These are phyloP conservation scores for Metschnikowia drakensbergensis DNA, from an alignment of 805 yeast species.

Conservation along the genomic window DNA sequence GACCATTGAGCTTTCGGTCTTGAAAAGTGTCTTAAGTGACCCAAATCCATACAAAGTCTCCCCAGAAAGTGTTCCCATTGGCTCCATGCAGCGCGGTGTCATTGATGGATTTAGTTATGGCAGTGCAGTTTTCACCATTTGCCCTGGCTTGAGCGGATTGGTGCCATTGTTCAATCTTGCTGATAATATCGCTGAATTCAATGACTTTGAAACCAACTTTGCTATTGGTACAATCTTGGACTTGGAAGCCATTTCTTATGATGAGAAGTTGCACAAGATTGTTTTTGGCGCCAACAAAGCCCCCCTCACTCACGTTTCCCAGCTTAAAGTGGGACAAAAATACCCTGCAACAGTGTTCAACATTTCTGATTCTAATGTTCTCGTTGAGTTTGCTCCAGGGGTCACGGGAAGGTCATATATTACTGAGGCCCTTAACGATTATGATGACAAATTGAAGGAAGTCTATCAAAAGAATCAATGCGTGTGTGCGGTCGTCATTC, in stretches of 20 bases:
- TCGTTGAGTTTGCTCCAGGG: slow-evolving; percentile 65
- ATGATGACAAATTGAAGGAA: slow-evolving; percentile 48
- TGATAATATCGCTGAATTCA: slow-evolving; percentile 46
- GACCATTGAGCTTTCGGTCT: slow-evolving; percentile 60
- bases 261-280: slow-evolving; percentile 49
- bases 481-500: slow-evolving; percentile 53
- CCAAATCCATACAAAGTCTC: slow-evolving; percentile 13
- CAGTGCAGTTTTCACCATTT: slow-evolving; percentile 61
- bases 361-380: slow-evolving; percentile 54
- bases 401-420: slow-evolving; percentile 63
- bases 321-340: slow-evolving; percentile 50
- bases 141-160: slow-evolving; percentile 66
- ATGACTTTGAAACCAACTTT: slow-evolving; percentile 50
- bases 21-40: slow-evolving; percentile 36
- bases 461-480: slow-evolving; percentile 50
- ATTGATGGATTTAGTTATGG: slow-evolving; percentile 64
- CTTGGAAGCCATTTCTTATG: slow-evolving; percentile 52
- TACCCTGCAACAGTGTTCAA: slow-evolving; percentile 62
- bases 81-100: slow-evolving; percentile 52
- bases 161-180: slow-evolving; percentile 62
- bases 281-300: slow-evolving; percentile 48
- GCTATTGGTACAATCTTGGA: slow-evolving; percentile 72
- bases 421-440: slow-evolving; percentile 76
- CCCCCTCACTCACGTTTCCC: slow-evolving; percentile 40
- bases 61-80: slow-evolving; percentile 38